Evolutionary conservation across 306 rosid genomes (phyloP).

Genomic region (Prunus dulcis): DNA sequence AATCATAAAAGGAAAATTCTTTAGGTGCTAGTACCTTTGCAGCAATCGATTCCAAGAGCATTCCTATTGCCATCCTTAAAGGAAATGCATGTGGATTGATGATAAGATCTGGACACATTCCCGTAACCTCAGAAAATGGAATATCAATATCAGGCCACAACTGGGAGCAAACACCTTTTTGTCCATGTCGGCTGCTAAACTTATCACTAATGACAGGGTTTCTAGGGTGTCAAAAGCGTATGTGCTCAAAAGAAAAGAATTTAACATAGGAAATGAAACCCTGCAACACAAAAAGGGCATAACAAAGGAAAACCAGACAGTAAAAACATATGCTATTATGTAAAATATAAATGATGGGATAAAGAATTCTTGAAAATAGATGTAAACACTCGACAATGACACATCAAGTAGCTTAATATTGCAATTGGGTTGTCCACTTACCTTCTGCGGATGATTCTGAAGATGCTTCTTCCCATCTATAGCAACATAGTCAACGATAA

Average conservation of each 20-base stretch:
- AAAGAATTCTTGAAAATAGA: background rate
- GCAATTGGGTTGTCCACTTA: conserved; percentile 15
- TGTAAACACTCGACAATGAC: background rate
- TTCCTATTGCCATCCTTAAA: conserved; percentile 97
- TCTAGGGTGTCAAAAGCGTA: conserved; percentile 88
- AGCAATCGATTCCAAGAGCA: conserved; percentile 97
- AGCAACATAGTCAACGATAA: conserved; percentile 77
- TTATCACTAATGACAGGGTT: conserved; percentile 93
- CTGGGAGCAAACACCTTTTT: conserved; percentile 99
- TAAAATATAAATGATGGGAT: background rate
- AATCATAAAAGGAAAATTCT: background rate
- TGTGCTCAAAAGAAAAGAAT: conserved; percentile 30
- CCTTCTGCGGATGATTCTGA: conserved; percentile 44
- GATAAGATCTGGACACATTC: conserved; percentile 98
- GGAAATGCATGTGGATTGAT: conserved; percentile 99
- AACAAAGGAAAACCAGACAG: no score
- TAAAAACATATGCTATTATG: no score
- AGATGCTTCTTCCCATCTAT: conserved; percentile 55
- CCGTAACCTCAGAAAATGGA: conserved; percentile 88
- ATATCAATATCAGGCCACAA: conserved; percentile 96
- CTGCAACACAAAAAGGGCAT: background rate
- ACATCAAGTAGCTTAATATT: background rate
- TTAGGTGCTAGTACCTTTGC: conserved; percentile 63
- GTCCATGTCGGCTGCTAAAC: conserved; percentile 98
- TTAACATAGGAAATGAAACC: background rate